Percentiles rank a stretch among this genome's conserved stretches.
phyloP scores from a whole-genome alignment of 164 flowering plant genomes.

The Akebia trifoliata region DNA sequence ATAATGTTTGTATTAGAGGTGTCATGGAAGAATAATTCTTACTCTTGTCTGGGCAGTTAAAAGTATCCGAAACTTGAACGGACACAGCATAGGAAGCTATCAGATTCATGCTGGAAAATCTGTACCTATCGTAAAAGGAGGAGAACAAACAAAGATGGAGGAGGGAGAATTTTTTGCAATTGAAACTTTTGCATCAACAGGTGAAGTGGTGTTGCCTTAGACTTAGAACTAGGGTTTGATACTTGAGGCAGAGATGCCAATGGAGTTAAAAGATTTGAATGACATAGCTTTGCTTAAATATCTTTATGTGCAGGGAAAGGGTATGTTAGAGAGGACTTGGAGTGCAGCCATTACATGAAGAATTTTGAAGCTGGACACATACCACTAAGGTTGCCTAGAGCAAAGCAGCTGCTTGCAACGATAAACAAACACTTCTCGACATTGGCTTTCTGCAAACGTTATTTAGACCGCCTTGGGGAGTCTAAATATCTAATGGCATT shows the following conservation, averaged over 20 bases:
- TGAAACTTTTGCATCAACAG: constrained; percentile 96
- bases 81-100: constrained; percentile 91
- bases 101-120: constrained; percentile 99
- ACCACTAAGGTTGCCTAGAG: constrained; percentile 84
- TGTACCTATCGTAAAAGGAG: constrained; percentile 97
- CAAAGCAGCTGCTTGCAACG: constrained; percentile 88
- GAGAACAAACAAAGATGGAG: constrained; percentile 99
- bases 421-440: constrained; percentile 94
- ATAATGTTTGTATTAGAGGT: too few relatives aligned
- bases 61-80: constrained; percentile 94
- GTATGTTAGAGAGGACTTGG: constrained; percentile 90
- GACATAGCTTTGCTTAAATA: neutral
- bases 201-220: constrained; percentile 22
- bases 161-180: constrained; percentile 99
- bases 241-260: neutral
- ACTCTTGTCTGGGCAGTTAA: constrained; percentile 56
- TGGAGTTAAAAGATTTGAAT: neutral
- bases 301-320: constrained; percentile 72
- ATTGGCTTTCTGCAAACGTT: constrained; percentile 94
- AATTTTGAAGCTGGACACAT: constrained; percentile 85
- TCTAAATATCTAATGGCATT: constrained; percentile 91
- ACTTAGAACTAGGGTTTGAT: neutral
- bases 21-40: neutral
- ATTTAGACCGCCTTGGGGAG: constrained; percentile 92
- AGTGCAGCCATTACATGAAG: constrained; percentile 99